Evolutionary conservation across 225 moss, liverwort and hornwort species (phyloP).

Genomic region (Pseudisothecium myosuroides): DNA sequence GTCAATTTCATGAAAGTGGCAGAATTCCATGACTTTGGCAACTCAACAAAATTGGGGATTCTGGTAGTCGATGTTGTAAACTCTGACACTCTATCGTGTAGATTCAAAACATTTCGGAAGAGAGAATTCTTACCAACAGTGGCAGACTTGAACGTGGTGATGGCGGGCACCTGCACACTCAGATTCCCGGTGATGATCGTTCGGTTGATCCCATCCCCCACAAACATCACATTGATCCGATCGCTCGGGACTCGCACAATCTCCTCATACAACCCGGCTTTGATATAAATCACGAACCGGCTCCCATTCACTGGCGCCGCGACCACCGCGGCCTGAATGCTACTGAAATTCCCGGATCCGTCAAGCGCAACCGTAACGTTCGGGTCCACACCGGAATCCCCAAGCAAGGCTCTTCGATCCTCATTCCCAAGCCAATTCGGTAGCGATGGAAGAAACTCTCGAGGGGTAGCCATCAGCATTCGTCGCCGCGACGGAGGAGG

Average conservation of each 20-base stretch:
- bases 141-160: slow-evolving; percentile 58
- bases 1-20: too few species aligned
- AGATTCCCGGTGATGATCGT: slow-evolving; percentile 56
- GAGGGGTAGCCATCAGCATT: background rate
- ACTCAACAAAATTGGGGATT: background rate
- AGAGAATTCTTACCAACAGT: slow-evolving; percentile 43
- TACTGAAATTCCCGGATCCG: slow-evolving; percentile 22
- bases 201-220: slow-evolving; percentile 50
- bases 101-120: background rate
- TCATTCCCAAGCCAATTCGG: background rate
- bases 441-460: background rate
- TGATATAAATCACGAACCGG: slow-evolving; percentile 47
- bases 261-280: slow-evolving; percentile 49
- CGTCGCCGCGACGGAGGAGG: slow-evolving; percentile 8
- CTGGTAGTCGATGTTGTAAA: background rate
- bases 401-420: background rate
- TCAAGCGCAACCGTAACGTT: slow-evolving; percentile 49
- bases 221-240: slow-evolving; percentile 23
- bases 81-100: background rate
- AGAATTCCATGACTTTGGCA: background rate
- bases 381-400: background rate
- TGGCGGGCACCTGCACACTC: slow-evolving; percentile 17
- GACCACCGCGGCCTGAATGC: slow-evolving; percentile 50
- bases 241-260: slow-evolving; percentile 26
- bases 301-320: slow-evolving; percentile 11